Percentiles rank a stretch among this genome's conserved stretches.
These are phyloP conservation scores for Fusarium tupiense DNA, from an alignment of 2,329 filamentous ascomycete species.

Conservation along the genomic window DNA sequence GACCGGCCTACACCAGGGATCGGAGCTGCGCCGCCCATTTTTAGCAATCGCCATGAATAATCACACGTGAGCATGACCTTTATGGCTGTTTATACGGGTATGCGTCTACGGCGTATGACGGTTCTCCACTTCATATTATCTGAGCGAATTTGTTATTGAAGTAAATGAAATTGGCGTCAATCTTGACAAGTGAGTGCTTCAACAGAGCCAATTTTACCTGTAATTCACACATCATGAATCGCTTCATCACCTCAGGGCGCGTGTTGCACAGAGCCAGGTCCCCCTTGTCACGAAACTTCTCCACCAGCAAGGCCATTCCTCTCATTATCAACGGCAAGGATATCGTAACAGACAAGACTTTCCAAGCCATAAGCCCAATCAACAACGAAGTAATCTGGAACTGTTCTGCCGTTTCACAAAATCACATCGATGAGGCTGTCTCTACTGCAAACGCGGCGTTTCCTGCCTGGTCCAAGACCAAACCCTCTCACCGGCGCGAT, in stretches of 20 bases:
- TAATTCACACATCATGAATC: neutral
- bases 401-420: slow-evolving; percentile 3
- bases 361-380: slow-evolving; percentile 5
- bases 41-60: neutral
- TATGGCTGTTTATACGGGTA: neutral
- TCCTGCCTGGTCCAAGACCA: slow-evolving; percentile 8
- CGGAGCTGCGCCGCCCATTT: neutral
- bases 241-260: neutral
- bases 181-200: neutral
- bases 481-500: slow-evolving; percentile 7
- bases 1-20: neutral
- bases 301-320: neutral
- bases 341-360: slow-evolving; percentile 1
- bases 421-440: slow-evolving; percentile 3
- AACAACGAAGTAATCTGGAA: slow-evolving; percentile 18
- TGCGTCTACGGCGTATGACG: neutral
- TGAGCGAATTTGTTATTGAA: neutral
- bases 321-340: slow-evolving; percentile 22
- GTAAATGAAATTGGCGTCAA: neutral
- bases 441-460: slow-evolving; percentile 6
- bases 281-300: neutral
- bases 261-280: neutral
- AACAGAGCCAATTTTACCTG: neutral
- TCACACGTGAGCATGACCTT: neutral
- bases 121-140: neutral